Conservation (phyloP, 169 alveolate species). For the Plasmodium coatneyi region DNA sequence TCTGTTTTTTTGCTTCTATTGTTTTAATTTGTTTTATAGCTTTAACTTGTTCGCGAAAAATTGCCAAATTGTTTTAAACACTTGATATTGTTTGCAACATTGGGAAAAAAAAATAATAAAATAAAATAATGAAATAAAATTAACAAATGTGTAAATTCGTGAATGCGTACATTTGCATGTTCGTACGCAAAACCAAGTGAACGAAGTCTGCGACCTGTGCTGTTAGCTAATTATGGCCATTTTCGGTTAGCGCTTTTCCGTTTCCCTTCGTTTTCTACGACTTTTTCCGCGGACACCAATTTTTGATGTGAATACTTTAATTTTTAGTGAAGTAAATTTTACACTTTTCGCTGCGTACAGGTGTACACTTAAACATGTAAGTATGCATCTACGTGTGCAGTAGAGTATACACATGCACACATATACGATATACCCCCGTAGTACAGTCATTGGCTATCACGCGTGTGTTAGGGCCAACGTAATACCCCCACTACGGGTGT, state of each 20-base stretch:
- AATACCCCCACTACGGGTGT: background rate
- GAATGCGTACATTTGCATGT: background rate
- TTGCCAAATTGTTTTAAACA: background rate
- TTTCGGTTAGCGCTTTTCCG: background rate
- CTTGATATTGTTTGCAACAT: background rate
- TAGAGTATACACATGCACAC: background rate
- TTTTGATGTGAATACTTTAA: background rate
- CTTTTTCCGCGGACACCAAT: background rate
- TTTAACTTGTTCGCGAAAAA: background rate
- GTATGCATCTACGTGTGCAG: background rate
- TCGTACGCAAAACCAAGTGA: background rate
- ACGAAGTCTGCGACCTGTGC: background rate
- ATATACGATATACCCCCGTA: background rate
- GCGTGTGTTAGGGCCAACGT: background rate
- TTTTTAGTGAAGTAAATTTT: background rate
- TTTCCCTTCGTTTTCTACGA: background rate
- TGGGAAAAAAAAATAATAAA: background rate
- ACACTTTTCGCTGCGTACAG: background rate
- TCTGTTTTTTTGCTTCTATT: constrained; percentile 2
- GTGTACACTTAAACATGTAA: background rate
- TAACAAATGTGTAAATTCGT: background rate
- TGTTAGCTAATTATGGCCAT: background rate
- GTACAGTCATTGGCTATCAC: background rate
- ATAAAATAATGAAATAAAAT: background rate
- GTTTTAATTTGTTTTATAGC: background rate